Evolutionary conservation across 352 stramenopile species (phyloP).

Genomic region (Globisporangium orthogonon): DNA sequence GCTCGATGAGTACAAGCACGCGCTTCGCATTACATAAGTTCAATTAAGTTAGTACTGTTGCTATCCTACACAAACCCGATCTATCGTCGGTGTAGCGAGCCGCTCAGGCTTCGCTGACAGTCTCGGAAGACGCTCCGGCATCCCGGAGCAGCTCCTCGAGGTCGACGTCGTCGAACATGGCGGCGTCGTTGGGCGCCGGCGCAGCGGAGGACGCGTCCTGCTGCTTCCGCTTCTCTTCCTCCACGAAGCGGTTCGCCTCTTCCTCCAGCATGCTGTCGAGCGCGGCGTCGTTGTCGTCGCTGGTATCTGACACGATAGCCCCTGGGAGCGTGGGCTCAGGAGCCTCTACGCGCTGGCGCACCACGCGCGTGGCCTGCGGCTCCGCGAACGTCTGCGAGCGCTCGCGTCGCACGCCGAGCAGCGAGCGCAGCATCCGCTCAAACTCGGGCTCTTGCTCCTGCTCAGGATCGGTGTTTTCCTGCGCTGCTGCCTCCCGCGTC

Average conservation of each 20-base stretch:
- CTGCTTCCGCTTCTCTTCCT: conserved; percentile 41
- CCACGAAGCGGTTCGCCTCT: conserved; percentile 49
- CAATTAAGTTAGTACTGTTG: not conserved
- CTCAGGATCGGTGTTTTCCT: not conserved
- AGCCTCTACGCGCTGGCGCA: conserved; percentile 50
- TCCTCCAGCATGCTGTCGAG: conserved; percentile 57
- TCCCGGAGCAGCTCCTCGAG: conserved; percentile 60
- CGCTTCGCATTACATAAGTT: too few species aligned
- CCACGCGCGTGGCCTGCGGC: conserved; percentile 23
- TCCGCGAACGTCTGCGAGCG: conserved; percentile 17
- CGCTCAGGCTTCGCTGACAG: not conserved
- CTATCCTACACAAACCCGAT: not conserved
- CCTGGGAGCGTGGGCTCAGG: conserved; percentile 13
- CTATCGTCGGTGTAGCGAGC: too few species aligned
- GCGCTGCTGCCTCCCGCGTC: not conserved
- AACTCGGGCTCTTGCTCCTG: conserved; percentile 18
- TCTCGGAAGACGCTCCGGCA: not conserved
- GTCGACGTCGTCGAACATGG: conserved; percentile 54
- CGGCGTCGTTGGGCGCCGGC: conserved; percentile 12
- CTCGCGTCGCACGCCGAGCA: conserved; percentile 30
- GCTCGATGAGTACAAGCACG: too few species aligned
- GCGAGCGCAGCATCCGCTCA: conserved; percentile 14
- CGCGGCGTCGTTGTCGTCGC: conserved; percentile 16
- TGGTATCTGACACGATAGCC: not conserved
- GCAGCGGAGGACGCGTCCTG: not conserved